These are phyloP conservation scores for Shiraia sp. DNA, from an alignment of 2,329 filamentous ascomycete species.

Conservation along the genomic window DNA sequence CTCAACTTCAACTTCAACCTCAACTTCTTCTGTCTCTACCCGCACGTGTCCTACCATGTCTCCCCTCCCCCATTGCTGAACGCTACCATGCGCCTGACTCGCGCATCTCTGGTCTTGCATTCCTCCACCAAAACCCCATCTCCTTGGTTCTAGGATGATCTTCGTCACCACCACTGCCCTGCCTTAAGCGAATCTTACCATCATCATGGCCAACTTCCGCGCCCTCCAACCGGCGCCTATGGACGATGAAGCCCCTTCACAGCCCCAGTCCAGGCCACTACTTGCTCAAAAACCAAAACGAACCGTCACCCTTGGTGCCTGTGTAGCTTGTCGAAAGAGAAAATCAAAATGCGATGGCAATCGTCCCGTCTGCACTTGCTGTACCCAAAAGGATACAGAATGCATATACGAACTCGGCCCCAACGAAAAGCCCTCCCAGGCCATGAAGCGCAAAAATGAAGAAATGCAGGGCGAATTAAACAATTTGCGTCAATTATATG, in stretches of 20 bases:
- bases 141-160: constrained; percentile 2
- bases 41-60: no score
- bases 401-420: constrained; percentile 41
- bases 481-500: constrained; percentile 37
- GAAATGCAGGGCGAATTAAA: constrained; percentile 41
- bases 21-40: no score
- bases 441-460: constrained; percentile 42
- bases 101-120: background rate
- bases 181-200: background rate
- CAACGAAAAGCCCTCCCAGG: constrained; percentile 41
- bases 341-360: constrained; percentile 42
- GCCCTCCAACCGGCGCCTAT: constrained; percentile 38
- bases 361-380: constrained; percentile 37
- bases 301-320: constrained; percentile 41
- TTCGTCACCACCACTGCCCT: constrained; percentile 2
- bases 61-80: background rate
- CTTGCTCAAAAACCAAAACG: constrained; percentile 38
- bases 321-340: constrained; percentile 38
- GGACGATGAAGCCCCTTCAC: constrained; percentile 29
- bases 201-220: constrained; percentile 34
- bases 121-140: background rate
- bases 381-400: constrained; percentile 35
- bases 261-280: constrained; percentile 24
- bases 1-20: background rate
- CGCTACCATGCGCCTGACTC: constrained; percentile 4